These are phyloP conservation scores for Brassica juncea DNA, from an alignment of 345 rosid genomes.

Conservation along the genomic window DNA sequence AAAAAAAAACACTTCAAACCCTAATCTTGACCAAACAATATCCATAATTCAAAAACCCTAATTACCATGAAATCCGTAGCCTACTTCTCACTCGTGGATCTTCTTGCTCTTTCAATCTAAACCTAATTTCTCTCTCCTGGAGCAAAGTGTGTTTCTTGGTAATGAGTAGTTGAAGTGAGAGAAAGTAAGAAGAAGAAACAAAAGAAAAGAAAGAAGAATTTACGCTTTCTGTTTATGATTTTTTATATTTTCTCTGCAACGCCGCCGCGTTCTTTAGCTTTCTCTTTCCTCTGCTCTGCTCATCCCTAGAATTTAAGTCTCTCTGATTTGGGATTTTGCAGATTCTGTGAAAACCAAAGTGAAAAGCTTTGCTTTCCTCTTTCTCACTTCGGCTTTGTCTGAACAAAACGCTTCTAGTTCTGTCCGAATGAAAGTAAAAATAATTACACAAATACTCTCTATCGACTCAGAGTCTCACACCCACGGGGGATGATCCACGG, in stretches of 20 bases:
- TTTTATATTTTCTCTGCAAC: constrained; percentile 50
- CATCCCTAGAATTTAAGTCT: constrained; percentile 46
- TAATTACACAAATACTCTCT: constrained; percentile 26
- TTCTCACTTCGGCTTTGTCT: constrained; percentile 36
- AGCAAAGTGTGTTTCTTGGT: constrained; percentile 9
- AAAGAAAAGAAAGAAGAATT: constrained; percentile 27
- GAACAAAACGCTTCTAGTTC: constrained; percentile 43
- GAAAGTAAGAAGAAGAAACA: constrained; percentile 15
- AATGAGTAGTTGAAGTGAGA: constrained; percentile 36
- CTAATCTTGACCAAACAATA: constrained; percentile 46
- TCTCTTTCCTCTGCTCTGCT: constrained; percentile 50
- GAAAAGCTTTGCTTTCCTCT: constrained; percentile 40
- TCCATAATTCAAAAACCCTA: constrained; percentile 45
- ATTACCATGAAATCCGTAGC: constrained; percentile 37
- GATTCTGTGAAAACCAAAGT: constrained; percentile 40
- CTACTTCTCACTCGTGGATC: constrained; percentile 5
- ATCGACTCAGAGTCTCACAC: constrained; percentile 33
- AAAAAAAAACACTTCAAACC: constrained; percentile 45
- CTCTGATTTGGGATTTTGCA: constrained; percentile 36
- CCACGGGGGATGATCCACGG: constrained; percentile 41
- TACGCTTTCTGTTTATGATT: constrained; percentile 13
- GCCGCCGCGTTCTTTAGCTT: constrained; percentile 57
- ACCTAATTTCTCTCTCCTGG: constrained; percentile 15
- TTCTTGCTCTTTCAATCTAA: background rate
- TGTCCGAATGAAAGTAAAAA: constrained; percentile 23